Evolutionary conservation across 345 rosid species (phyloP).

Genomic region (Gossypium mustelinum): DNA sequence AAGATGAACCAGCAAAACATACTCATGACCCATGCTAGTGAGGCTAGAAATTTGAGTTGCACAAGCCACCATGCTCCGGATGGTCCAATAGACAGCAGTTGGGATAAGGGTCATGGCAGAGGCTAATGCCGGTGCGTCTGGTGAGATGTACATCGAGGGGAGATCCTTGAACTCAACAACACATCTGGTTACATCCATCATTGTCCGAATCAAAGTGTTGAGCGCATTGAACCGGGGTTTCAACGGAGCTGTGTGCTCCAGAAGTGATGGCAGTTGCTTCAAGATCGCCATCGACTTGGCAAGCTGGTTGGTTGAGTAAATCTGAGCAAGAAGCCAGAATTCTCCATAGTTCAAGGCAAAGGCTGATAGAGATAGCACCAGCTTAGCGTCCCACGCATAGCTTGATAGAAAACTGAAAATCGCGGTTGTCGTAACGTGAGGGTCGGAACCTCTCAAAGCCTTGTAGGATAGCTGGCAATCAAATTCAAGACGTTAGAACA

Average conservation of each 20-base stretch:
- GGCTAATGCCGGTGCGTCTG: slow-evolving; percentile 39
- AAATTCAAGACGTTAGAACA: not conserved
- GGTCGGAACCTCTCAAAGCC: slow-evolving; percentile 53
- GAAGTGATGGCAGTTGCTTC: slow-evolving; percentile 44
- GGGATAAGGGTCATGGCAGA: slow-evolving; percentile 33
- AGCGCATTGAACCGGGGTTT: slow-evolving; percentile 50
- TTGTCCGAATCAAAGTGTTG: slow-evolving; percentile 47
- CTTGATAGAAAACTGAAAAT: slow-evolving; percentile 46
- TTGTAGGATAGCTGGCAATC: slow-evolving; percentile 51
- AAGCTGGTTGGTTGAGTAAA: slow-evolving; percentile 54
- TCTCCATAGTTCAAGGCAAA: slow-evolving; percentile 73
- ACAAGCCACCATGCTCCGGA: slow-evolving; percentile 1
- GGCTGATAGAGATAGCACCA: slow-evolving; percentile 61
- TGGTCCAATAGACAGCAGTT: not conserved
- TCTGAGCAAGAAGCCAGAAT: slow-evolving; percentile 71
- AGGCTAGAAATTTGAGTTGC: slow-evolving; percentile 4
- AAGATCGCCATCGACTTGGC: slow-evolving; percentile 70
- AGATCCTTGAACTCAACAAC: slow-evolving; percentile 58
- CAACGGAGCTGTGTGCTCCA: slow-evolving; percentile 44
- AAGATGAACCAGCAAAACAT: not conserved
- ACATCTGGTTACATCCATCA: slow-evolving; percentile 52
- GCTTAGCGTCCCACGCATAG: slow-evolving; percentile 69
- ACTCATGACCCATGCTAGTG: not conserved
- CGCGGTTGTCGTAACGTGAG: slow-evolving; percentile 49
- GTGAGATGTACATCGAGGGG: slow-evolving; percentile 46